Evolutionary conservation across 2,329 filamentous ascomycete species (phyloP).

Genomic region (Neoscytalidium dimidiatum): DNA sequence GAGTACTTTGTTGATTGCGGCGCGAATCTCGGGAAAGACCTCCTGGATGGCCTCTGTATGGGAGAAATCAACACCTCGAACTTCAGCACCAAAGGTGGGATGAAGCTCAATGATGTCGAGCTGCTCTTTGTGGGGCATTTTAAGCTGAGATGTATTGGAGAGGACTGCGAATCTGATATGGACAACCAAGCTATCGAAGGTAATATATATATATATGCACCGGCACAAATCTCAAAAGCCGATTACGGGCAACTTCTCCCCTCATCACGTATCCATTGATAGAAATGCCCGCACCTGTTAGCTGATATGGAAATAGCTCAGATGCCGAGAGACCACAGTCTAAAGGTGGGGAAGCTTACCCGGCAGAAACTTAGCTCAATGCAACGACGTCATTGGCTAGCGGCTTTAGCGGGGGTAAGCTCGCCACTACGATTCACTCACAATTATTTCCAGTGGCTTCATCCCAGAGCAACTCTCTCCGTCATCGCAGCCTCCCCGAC

Average conservation of each 20-base stretch:
- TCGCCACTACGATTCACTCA: not conserved
- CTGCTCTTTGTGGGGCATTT: slow-evolving; percentile 9
- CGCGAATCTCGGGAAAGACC: slow-evolving; percentile 38
- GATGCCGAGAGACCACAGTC: not conserved
- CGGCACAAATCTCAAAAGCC: not conserved
- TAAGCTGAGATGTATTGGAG: not conserved
- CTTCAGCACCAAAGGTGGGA: slow-evolving; percentile 42
- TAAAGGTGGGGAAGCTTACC: slow-evolving; percentile 1
- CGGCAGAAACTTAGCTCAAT: not conserved
- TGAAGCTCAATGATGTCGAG: slow-evolving; percentile 38
- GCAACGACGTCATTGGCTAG: not conserved
- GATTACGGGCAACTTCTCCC: not conserved
- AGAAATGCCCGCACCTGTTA: not conserved
- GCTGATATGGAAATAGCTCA: not conserved
- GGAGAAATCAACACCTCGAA: slow-evolving; percentile 39
- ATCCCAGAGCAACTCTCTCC: not conserved
- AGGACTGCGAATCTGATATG: not conserved
- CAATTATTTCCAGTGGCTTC: not conserved
- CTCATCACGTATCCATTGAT: not conserved
- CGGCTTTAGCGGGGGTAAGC: not conserved
- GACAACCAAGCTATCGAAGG: too few relatives aligned
- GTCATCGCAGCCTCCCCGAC: not conserved
- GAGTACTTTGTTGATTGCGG: slow-evolving; percentile 38
- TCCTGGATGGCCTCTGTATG: slow-evolving; percentile 31
- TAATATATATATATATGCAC: not conserved